A percentile compares a stretch with the other conserved stretches of the same genome.
Conservation (phyloP, 1,284 basidiomycete genomes). For the Stereum hirsutum region DNA sequence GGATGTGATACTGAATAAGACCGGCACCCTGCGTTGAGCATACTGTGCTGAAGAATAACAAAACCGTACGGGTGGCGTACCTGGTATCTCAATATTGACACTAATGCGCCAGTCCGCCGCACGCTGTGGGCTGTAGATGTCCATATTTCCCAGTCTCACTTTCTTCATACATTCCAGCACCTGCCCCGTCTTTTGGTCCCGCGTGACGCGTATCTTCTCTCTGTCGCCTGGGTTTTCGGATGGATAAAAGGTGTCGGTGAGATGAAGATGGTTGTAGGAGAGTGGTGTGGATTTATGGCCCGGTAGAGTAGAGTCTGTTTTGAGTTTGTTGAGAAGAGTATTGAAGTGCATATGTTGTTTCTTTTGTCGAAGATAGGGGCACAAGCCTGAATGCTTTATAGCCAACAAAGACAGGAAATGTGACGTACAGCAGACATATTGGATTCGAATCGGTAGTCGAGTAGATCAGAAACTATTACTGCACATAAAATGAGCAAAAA, state of each 20-base stretch:
- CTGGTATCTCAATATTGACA: slow-evolving; percentile 78
- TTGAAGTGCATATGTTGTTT: slow-evolving; percentile 85
- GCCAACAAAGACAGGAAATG: slow-evolving; percentile 7
- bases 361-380: slow-evolving; percentile 29
- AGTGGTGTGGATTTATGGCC: slow-evolving; percentile 49
- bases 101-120: slow-evolving; percentile 88
- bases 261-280: slow-evolving; percentile 69
- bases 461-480: no score
- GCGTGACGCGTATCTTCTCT: slow-evolving; percentile 79
- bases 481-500: no score
- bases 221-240: slow-evolving; percentile 34
- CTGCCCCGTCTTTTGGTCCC: slow-evolving; percentile 64
- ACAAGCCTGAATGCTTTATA: no score
- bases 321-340: slow-evolving; percentile 72
- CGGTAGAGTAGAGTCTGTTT: slow-evolving; percentile 35
- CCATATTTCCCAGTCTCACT: slow-evolving; percentile 78
- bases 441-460: slow-evolving; percentile 76
- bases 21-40: no score
- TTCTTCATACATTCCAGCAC: slow-evolving; percentile 72
- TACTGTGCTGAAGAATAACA: slow-evolving; percentile 5
- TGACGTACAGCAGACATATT: slow-evolving; percentile 80
- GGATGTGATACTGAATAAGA: slow-evolving; percentile 44
- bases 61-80: slow-evolving; percentile 30
- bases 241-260: slow-evolving; percentile 79
- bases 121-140: slow-evolving; percentile 79